Evolutionary conservation across 345 rosid species (phyloP).

Genomic region (Arabidopsis thaliana): DNA sequence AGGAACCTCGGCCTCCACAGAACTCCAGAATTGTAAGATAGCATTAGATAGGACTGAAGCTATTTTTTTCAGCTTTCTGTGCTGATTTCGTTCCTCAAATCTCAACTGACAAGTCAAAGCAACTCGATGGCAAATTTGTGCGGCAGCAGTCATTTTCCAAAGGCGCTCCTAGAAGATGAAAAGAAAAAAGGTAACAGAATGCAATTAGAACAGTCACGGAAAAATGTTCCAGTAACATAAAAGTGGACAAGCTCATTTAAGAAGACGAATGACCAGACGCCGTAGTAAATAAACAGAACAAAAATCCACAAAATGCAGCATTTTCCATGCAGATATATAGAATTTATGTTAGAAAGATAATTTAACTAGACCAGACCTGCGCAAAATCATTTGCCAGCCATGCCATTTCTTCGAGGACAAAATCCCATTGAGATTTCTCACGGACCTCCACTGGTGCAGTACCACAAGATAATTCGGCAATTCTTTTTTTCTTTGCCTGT

Average conservation of each 20-base stretch:
- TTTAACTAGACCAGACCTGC: constrained; percentile 64
- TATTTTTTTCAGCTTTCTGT: constrained; percentile 60
- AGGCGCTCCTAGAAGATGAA: constrained; percentile 77
- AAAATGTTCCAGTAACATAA: constrained; percentile 31
- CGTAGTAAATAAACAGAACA: neutral
- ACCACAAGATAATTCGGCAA: constrained; percentile 80
- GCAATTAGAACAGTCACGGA: constrained; percentile 10
- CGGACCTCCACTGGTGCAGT: constrained; percentile 53
- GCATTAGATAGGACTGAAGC: constrained; percentile 78
- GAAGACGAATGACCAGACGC: constrained; percentile 10
- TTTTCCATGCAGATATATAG: constrained; percentile 22
- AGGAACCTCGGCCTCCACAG: constrained; percentile 63
- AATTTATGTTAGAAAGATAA: constrained; percentile 25
- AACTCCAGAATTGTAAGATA: constrained; percentile 88
- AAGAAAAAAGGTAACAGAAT: constrained; percentile 9
- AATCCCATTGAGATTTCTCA: constrained; percentile 86
- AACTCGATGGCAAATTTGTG: constrained; percentile 78
- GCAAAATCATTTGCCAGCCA: constrained; percentile 99
- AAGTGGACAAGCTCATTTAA: constrained; percentile 17
- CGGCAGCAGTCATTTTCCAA: constrained; percentile 98
- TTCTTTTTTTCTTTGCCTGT: constrained; percentile 91
- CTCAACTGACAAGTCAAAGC: constrained; percentile 68
- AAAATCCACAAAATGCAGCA: constrained; percentile 34
- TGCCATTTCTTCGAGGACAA: constrained; percentile 98
- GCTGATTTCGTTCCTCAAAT: constrained; percentile 59